Conservation (phyloP, 164 flowering plant species). For the Aristolochia contorta region DNA sequence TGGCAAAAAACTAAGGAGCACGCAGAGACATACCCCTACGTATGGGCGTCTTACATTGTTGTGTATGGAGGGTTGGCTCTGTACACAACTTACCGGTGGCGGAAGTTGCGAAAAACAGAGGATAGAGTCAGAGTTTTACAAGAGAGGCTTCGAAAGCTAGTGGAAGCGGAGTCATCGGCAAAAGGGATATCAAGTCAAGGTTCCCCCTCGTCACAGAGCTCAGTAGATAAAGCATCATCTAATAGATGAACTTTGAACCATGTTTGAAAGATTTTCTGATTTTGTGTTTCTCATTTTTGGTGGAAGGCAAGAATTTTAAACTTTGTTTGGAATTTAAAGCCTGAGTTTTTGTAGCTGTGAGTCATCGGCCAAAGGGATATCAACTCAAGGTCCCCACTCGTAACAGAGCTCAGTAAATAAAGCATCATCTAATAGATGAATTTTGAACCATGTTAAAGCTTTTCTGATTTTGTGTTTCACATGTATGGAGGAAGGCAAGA, state of each 20-base stretch:
- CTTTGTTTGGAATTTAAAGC: background rate
- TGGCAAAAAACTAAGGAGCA: constrained; percentile 47
- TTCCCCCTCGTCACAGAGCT: background rate
- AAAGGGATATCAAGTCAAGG: background rate
- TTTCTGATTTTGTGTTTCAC: background rate
- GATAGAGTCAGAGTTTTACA: constrained; percentile 64
- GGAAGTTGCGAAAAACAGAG: constrained; percentile 76
- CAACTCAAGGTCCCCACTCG: background rate
- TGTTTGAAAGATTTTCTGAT: background rate
- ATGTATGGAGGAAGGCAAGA: background rate
- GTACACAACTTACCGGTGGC: constrained; percentile 70
- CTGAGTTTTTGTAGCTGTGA: background rate
- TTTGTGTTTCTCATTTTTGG: background rate
- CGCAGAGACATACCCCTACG: constrained; percentile 81
- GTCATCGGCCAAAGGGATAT: background rate
- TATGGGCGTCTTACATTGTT: constrained; percentile 78
- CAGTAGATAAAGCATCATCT: background rate
- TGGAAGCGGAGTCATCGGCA: constrained; percentile 21
- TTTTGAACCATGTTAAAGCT: background rate
- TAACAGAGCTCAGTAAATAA: background rate
- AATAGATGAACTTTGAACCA: background rate
- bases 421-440: background rate
- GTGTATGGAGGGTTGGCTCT: constrained; percentile 72
- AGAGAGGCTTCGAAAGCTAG: constrained; percentile 46
- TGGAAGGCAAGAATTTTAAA: background rate